Conservation (phyloP, 257 asterid species). For the Leonotis leonurus region DNA sequence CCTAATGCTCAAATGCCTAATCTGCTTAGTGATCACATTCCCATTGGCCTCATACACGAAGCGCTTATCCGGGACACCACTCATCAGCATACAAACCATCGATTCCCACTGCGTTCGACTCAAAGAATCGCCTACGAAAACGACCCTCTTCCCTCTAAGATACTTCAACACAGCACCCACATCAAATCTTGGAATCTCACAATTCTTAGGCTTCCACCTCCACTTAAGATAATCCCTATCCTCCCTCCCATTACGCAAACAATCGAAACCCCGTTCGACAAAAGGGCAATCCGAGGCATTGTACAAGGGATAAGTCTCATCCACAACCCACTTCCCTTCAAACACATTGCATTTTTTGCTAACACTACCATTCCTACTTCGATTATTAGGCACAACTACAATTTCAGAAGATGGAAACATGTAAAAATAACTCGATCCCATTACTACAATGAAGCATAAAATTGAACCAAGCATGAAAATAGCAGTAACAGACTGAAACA, state of each 20-base stretch:
- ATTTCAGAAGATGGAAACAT: conserved; percentile 39
- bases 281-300: conserved; percentile 82
- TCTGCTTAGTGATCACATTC: conserved; percentile 69
- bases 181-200: conserved; percentile 64
- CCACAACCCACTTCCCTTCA: conserved; percentile 78
- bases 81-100: conserved; percentile 83
- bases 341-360: conserved; percentile 57
- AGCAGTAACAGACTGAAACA: conserved; percentile 54
- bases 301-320: conserved; percentile 67
- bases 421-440: conserved; percentile 56
- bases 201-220: conserved; percentile 77
- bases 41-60: conserved; percentile 79
- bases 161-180: conserved; percentile 42
- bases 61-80: conserved; percentile 57
- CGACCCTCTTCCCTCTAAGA: conserved; percentile 78
- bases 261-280: conserved; percentile 63
- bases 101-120: conserved; percentile 97
- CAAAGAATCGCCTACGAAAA: conserved; percentile 90
- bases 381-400: conserved; percentile 23
- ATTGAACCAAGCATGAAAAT: conserved; percentile 51
- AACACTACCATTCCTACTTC: conserved; percentile 9
- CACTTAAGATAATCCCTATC: conserved; percentile 71
- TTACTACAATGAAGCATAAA: conserved; percentile 50
- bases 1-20: conserved; percentile 58
- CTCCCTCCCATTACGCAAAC: conserved; percentile 75